Evolutionary conservation across 257 asterid genomes (phyloP), one percentile per base, ranked within the genome.

Genomic region (Solanum bulbocastanum): DNA sequence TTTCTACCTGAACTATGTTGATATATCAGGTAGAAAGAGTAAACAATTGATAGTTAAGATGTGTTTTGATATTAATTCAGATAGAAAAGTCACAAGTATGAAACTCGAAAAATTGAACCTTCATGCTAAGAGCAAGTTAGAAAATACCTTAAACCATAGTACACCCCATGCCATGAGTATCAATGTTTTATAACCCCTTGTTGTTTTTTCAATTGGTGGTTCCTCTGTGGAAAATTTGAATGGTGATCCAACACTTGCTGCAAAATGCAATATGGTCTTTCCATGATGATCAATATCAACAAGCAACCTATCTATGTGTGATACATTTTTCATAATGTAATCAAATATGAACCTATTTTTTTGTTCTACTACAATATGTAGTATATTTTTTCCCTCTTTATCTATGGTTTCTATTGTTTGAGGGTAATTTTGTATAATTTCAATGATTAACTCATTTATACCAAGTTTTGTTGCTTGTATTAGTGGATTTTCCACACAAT

Each of bases 231-330:
- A 36, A 60, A 83, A 83, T 13, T 23, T 58, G 44, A 56, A 60
- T 35, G 87, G 87, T 6, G 25, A 25, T 46, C 62, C 71, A 33
- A 52, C 36, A 74, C 20, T 30, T 60, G 88, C 86, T 40, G 86
- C 86, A 42, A 27, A 82, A 75, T 88, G 88, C 42, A 85, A 16
- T 58, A 88, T 65, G 86, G 88, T 88, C 82, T 88, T 88, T 52
- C 82, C 81, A 25, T 40, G 2, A 9, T 23, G 35, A 74, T 83
- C 75, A n/a, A 18, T 20, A 10, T 84, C 87, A 73, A 11, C 10
- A 40, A 83, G 52, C 87, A 49, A 15, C 33, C 85, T 84, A 3
- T 84, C 33, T 20, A 58, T 74, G 30, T 84, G 25, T 20, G 71
- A 37, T 20, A 40, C 72, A 5, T 15, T 75, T 5, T 23, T 10